These are phyloP conservation scores for Podila epicladia DNA, from an alignment of 192 early-diverging fungal species.

Conservation along the genomic window DNA sequence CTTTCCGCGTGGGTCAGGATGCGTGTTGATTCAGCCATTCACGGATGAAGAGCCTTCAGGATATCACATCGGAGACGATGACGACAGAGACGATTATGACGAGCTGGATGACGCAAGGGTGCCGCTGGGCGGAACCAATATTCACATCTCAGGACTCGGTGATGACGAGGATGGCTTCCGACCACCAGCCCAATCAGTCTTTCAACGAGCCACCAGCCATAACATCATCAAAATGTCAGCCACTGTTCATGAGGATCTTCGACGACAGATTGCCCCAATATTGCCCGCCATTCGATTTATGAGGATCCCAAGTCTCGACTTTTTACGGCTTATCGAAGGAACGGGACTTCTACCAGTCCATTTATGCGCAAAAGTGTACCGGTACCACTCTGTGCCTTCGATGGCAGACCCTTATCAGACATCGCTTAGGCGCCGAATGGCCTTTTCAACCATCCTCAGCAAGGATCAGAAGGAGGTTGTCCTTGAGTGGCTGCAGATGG, in stretches of 20 bases:
- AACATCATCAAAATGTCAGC: constrained; percentile 13
- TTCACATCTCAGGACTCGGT: neutral
- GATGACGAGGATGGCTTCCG: constrained; percentile 32
- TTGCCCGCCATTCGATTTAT: constrained; percentile 36
- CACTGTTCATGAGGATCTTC: constrained; percentile 31
- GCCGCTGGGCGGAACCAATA: neutral
- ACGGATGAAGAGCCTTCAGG: neutral
- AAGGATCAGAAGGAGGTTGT: constrained; percentile 42
- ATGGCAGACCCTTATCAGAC: constrained; percentile 42
- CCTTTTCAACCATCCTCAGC: constrained; percentile 34
- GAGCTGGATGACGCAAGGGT: constrained; percentile 1
- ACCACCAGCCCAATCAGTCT: constrained; percentile 25
- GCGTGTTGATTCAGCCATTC: constrained; percentile 25
- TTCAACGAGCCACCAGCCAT: constrained; percentile 10
- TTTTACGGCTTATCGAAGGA: constrained; percentile 37
- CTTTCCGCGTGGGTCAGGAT: constrained; percentile 32
- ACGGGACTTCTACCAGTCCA: constrained; percentile 34
- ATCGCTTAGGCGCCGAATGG: constrained; percentile 34
- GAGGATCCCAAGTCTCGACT: constrained; percentile 34
- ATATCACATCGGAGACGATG: constrained; percentile 3
- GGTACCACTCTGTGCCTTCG: constrained; percentile 44
- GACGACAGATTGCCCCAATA: constrained; percentile 12
- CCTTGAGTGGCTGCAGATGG: constrained; percentile 23
- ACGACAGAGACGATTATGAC: constrained; percentile 2
- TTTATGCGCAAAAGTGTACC: constrained; percentile 41